These are phyloP conservation scores for Microglena sp. DNA, from an alignment of 139 green algal genomes.

Conservation along the genomic window DNA sequence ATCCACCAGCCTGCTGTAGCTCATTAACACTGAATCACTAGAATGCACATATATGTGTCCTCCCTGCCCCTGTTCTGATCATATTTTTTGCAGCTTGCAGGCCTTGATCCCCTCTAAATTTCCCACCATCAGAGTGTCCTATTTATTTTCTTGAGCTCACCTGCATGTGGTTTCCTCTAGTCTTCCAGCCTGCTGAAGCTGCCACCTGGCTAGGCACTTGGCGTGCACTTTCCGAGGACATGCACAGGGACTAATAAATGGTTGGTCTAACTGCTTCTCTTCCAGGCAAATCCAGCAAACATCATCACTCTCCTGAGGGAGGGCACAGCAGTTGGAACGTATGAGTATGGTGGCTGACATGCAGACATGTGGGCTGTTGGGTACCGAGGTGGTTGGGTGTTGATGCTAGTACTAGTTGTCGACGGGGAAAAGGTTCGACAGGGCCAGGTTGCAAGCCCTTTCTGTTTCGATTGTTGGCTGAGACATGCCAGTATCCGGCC, in stretches of 20 bases:
- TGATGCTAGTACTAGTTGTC: too few species aligned
- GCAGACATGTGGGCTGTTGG: too few species aligned
- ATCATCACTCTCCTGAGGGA: constrained; percentile 27
- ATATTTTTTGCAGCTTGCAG: too few species aligned
- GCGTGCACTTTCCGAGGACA: constrained; percentile 50
- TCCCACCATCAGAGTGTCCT: not conserved
- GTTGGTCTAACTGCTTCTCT: constrained; percentile 22
- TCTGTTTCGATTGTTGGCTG: not conserved
- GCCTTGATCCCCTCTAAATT: too few species aligned
- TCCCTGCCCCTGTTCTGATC: too few species aligned
- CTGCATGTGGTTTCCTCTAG: constrained; percentile 51
- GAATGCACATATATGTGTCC: too few species aligned
- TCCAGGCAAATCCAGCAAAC: constrained; percentile 62
- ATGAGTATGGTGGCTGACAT: not conserved
- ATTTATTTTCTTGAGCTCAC: constrained; percentile 10
- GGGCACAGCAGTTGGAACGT: not conserved
- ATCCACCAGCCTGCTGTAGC: too few species aligned
- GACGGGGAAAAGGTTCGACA: too few species aligned
- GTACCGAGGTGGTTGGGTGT: too few species aligned
- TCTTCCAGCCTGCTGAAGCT: constrained; percentile 50
- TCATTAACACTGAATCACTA: too few species aligned
- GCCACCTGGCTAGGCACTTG: constrained; percentile 46
- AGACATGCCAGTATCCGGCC: not conserved
- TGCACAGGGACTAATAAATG: constrained; percentile 34
- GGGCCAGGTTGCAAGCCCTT: not conserved